phyloP scores from a whole-genome alignment of 129 eudicot species.

The Arctium lappa region DNA sequence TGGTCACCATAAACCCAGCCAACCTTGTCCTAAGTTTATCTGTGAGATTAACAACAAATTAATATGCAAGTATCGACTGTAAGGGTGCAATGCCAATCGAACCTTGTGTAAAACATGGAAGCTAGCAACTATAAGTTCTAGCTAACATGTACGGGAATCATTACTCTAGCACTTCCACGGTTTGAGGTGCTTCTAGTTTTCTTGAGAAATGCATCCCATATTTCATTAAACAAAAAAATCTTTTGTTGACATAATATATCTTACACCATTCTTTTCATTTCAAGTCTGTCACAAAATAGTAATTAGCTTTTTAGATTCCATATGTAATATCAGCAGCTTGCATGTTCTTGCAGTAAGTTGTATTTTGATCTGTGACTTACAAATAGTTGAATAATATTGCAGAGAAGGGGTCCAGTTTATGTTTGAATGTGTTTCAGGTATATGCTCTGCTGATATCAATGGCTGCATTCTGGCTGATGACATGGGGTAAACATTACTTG shows the following conservation, averaged over 20 bases:
- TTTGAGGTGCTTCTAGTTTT: neutral
- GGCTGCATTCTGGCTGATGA: conserved; percentile 99
- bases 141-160: neutral
- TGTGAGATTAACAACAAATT: neutral
- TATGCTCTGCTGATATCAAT: conserved; percentile 48
- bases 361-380: conserved; percentile 19
- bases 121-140: neutral
- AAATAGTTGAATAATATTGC: conserved; percentile 30
- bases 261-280: neutral
- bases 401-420: conserved; percentile 99
- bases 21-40: neutral
- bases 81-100: neutral
- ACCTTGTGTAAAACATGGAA: neutral
- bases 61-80: no score
- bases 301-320: neutral
- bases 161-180: neutral
- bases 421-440: conserved; percentile 95
- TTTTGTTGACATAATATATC: neutral
- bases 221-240: neutral
- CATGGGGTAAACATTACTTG: conserved; percentile 75
- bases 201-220: no score
- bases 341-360: neutral
- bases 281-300: neutral
- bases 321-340: neutral
- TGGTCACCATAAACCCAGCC: neutral